Percentiles rank a stretch among this genome's conserved stretches.
Conservation (phyloP, 2,329 filamentous ascomycete species). For the Trichophyton schoenleinii region DNA sequence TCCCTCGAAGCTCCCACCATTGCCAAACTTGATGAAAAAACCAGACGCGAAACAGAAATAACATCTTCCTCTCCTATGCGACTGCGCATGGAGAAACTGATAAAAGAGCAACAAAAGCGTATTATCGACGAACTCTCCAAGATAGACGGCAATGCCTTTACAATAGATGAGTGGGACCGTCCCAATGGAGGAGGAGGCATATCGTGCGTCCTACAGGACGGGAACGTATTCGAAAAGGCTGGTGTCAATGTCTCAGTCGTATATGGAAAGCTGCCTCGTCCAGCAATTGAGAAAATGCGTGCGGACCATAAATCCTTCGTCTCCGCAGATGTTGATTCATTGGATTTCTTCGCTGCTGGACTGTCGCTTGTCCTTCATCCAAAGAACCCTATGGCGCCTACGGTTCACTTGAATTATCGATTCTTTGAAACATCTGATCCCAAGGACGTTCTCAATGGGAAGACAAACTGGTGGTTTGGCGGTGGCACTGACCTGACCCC, state of each 20-base stretch:
- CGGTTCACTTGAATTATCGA: constrained; percentile 94
- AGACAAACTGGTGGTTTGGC: constrained; percentile 91
- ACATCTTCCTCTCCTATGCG: constrained; percentile 81
- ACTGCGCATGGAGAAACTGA: constrained; percentile 91
- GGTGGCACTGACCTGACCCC: constrained; percentile 91
- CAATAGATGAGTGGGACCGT: constrained; percentile 73
- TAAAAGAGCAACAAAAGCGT: constrained; percentile 79
- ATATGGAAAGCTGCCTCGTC: constrained; percentile 76
- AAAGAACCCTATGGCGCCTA: constrained; percentile 90
- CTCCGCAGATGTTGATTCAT: constrained; percentile 59
- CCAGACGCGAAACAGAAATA: constrained; percentile 66
- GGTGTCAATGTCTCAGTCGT: constrained; percentile 92
- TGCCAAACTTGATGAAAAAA: constrained; percentile 69
- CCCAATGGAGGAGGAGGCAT: constrained; percentile 85
- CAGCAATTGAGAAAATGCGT: constrained; percentile 85
- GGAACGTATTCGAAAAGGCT: constrained; percentile 94
- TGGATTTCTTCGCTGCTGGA: constrained; percentile 92
- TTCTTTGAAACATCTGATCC: constrained; percentile 94
- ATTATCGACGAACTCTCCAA: constrained; percentile 75
- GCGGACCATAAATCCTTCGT: constrained; percentile 87
- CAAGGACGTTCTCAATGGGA: constrained; percentile 53
- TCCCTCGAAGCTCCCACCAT: constrained; percentile 43
- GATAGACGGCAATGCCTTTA: constrained; percentile 73
- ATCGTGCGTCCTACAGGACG: constrained; percentile 88
- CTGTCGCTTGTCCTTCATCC: constrained; percentile 89